Conservation (phyloP, 2,329 filamentous ascomycete genomes). For the Talaromyces sp. region DNA sequence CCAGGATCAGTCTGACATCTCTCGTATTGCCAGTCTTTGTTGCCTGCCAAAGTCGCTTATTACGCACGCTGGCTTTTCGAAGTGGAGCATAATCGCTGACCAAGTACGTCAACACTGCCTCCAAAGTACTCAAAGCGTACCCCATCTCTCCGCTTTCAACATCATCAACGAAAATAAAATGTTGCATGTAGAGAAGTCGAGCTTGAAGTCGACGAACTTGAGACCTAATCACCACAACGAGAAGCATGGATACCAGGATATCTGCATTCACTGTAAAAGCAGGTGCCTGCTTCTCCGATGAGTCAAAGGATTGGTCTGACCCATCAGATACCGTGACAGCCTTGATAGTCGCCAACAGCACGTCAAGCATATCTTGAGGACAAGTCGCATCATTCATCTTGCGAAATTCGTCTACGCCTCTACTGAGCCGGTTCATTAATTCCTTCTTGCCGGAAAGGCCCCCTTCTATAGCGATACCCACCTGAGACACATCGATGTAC, state of each 20-base stretch:
- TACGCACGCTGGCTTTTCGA: slow-evolving; percentile 77
- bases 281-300: slow-evolving; percentile 50
- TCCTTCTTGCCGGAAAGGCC: slow-evolving; percentile 74
- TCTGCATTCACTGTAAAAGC: slow-evolving; percentile 74
- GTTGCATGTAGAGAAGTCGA: slow-evolving; percentile 86
- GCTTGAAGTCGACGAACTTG: slow-evolving; percentile 84
- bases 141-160: slow-evolving; percentile 95
- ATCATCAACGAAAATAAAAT: slow-evolving; percentile 97
- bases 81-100: slow-evolving; percentile 74
- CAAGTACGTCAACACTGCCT: slow-evolving; percentile 87
- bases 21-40: slow-evolving; percentile 69
- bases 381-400: slow-evolving; percentile 73
- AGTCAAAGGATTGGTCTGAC: slow-evolving; percentile 34
- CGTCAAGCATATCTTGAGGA: slow-evolving; percentile 83
- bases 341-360: slow-evolving; percentile 75
- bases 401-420: slow-evolving; percentile 81
- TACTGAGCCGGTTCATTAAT: slow-evolving; percentile 67
- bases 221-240: slow-evolving; percentile 88
- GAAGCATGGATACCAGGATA: slow-evolving; percentile 80
- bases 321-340: slow-evolving; percentile 64
- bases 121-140: slow-evolving; percentile 91
- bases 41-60: slow-evolving; percentile 83
- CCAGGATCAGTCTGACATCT: slow-evolving; percentile 72
- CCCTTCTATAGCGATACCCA: slow-evolving; percentile 80
- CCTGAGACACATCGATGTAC: slow-evolving; percentile 86